Conservation (phyloP, 495 filamentous ascomycete species). For the Zalerion maritima region DNA sequence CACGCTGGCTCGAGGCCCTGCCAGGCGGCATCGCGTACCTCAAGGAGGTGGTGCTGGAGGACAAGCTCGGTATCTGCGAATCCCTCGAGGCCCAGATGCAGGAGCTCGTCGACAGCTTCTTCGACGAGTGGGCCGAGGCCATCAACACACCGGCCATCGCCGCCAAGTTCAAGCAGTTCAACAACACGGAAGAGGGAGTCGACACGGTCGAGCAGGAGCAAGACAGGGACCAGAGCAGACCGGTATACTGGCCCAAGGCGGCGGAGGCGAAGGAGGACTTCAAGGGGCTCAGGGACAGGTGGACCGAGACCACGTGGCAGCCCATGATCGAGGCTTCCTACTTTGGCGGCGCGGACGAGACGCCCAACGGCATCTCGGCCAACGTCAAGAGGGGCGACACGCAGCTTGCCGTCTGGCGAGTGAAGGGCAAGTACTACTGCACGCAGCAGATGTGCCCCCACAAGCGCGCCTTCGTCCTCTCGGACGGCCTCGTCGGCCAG, state of each 20-base stretch:
- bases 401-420: constrained; percentile 81
- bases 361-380: constrained; percentile 52
- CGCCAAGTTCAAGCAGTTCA: constrained; percentile 72
- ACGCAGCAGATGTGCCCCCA: constrained; percentile 97
- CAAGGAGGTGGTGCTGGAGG: constrained; percentile 68
- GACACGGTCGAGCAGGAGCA: constrained; percentile 55
- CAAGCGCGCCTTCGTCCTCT: constrained; percentile 82
- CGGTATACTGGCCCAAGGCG: constrained; percentile 72
- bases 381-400: constrained; percentile 82
- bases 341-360: constrained; percentile 49
- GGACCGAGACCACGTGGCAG: constrained; percentile 70
- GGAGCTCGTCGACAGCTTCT: constrained; percentile 73
- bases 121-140: constrained; percentile 91
- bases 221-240: constrained; percentile 63
- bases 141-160: constrained; percentile 53
- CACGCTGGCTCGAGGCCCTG: constrained; percentile 78
- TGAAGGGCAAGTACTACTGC: constrained; percentile 73
- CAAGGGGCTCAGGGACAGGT: constrained; percentile 43
- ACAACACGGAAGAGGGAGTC: constrained; percentile 63
- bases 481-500: constrained; percentile 79
- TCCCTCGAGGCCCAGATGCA: constrained; percentile 86
- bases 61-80: constrained; percentile 76
- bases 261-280: constrained; percentile 61
- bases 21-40: constrained; percentile 83
- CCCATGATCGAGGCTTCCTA: constrained; percentile 61